phyloP scores from a whole-genome alignment of 2,329 filamentous ascomycete species.

The Beauveria sp. region DNA sequence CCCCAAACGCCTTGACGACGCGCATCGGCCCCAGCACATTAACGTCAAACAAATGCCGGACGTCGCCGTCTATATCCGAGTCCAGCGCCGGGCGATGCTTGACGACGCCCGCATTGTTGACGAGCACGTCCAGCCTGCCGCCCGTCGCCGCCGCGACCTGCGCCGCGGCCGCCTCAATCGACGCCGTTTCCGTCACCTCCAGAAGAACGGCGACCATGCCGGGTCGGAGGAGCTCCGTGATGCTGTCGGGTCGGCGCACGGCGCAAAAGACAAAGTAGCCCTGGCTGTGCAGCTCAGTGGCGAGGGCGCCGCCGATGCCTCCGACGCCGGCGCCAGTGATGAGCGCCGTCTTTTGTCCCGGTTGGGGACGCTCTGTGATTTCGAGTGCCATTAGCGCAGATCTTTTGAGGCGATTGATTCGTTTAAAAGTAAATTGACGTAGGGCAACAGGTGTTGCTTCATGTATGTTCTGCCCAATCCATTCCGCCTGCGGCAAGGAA shows the following conservation, averaged over 20 bases:
- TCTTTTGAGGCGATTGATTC: too few relatives aligned
- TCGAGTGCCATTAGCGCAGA: neutral
- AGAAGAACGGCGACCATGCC: constrained; percentile 5
- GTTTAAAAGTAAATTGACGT: too few relatives aligned
- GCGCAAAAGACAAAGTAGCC: constrained; percentile 12
- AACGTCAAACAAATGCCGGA: constrained; percentile 9
- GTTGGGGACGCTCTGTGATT: constrained; percentile 2
- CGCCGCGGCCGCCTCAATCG: neutral
- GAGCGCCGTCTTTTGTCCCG: constrained; percentile 11
- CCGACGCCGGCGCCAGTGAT: constrained; percentile 11
- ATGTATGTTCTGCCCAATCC: too few relatives aligned
- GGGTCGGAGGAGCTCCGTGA: neutral
- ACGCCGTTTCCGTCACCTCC: constrained; percentile 8
- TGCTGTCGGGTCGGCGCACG: constrained; percentile 6
- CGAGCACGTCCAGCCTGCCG: constrained; percentile 10
- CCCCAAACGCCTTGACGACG: constrained; percentile 16
- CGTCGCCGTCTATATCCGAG: constrained; percentile 11
- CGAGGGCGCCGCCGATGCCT: constrained; percentile 11
- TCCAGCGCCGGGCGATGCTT: constrained; percentile 10
- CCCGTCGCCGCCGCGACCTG: neutral
- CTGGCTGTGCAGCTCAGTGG: constrained; percentile 7
- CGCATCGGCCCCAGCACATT: constrained; percentile 14
- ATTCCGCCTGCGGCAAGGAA: too few relatives aligned
- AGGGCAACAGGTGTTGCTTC: too few relatives aligned
- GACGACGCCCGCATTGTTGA: constrained; percentile 11